Evolutionary conservation across 768 basidiomycete genomes (phyloP), one percentile per base, ranked within the genome.

Genomic region (Porpolomopsis calyptriformis): DNA sequence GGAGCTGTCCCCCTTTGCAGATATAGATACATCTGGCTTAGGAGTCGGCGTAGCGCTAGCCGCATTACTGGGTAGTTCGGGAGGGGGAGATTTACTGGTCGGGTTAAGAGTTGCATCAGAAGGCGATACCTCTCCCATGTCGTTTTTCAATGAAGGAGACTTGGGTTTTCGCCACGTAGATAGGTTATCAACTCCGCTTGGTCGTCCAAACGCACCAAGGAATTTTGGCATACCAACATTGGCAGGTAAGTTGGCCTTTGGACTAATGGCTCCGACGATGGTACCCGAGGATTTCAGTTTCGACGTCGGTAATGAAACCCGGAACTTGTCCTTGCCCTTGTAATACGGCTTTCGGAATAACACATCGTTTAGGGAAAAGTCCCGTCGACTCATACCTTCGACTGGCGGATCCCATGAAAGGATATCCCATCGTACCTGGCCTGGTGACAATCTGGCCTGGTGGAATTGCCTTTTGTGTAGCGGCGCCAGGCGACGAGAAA

Each of bases 371-470:
- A 85, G 47, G 16, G 77, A 76, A 38, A 82, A 67, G 47, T 82
- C 80, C 39, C 73, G 68, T 35, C 64, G 72, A 43, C 53, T 74
- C 76, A 81, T 81, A 40, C 75, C 78, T 46, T 75, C 73, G 11
- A 82, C 70, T 14, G 82, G 81, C 43, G 87, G 85, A 25, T 78
- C 74, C 63, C 81, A 85, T 2, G 82, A 80, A 23, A 83, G 65
- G 22, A 80, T 72, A 44, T 88, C 85, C 64, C 76, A 71, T 35
- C 80, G 75, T 23, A 74, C 55, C 22, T 62, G 66, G 25, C 60
- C 54, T 3, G 64, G 55, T 14, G 61, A 58, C 42, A 61, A 66
- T 43, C 62, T 70, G 49, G 73, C 71, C 25, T 66, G 51, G 29
- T 66, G 57, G 12, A 76, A 40, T 53, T 80, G 80, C 49, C 64